Conservation (phyloP, 2,329 filamentous ascomycete species). For the Ambrosiella cleistominuta region DNA sequence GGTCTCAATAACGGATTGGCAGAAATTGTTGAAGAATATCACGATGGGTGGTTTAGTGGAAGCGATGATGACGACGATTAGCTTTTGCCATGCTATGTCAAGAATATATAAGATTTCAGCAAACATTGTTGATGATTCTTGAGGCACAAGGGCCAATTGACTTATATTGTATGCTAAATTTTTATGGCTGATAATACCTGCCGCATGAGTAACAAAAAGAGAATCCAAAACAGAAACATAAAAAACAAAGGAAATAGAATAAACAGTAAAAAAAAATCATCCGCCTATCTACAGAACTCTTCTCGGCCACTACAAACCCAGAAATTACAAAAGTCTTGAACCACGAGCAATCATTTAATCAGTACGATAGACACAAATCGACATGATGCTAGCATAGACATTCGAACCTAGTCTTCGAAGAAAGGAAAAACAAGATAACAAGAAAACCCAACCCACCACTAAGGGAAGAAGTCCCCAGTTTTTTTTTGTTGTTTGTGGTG, state of each 20-base stretch:
- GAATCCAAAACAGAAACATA: neutral
- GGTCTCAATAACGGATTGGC: constrained; percentile 63
- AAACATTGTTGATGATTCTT: neutral
- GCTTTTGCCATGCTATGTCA: neutral
- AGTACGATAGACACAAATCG: no score
- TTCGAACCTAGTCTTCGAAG: neutral
- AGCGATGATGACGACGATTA: constrained; percentile 52
- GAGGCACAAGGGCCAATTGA: neutral
- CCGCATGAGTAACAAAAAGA: neutral
- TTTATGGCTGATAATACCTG: neutral
- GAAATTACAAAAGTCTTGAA: no score
- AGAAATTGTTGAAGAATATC: constrained; percentile 72
- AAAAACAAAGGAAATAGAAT: neutral
- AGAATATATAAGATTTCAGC: neutral
- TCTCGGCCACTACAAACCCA: no score
- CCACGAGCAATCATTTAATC: no score
- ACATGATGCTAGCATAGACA: no score
- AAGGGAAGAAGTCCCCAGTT: no score
- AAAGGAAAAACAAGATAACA: neutral
- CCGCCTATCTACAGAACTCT: no score
- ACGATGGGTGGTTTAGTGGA: constrained; percentile 71
- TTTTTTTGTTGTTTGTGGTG: no score
- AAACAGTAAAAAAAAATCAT: neutral
- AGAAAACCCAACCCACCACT: neutral
- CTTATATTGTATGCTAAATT: neutral